Conservation (phyloP, 139 green algal genomes). For the Ettlia oleoabundans region DNA sequence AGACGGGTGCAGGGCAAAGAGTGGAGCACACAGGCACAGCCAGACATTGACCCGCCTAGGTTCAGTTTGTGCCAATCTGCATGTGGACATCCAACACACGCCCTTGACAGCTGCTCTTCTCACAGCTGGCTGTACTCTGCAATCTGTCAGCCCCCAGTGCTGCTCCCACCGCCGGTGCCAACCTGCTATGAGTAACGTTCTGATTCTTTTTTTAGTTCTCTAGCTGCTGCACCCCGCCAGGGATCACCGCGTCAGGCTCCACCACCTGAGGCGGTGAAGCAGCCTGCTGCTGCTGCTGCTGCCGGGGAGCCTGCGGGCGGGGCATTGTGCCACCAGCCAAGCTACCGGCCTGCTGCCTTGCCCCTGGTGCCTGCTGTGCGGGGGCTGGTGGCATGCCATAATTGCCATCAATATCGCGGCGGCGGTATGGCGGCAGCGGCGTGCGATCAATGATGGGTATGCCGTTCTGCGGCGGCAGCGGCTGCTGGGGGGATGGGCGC, state of each 20-base stretch:
- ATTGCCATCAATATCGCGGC: conserved; percentile 6
- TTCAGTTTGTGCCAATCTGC: too few species aligned
- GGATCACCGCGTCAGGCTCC: conserved; percentile 28
- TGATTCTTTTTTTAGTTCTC: too few species aligned
- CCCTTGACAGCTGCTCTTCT: neutral
- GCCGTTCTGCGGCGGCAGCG: conserved; percentile 9
- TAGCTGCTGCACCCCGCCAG: neutral
- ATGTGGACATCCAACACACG: too few species aligned
- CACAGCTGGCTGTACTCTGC: conserved; percentile 19
- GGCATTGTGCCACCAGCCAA: too few species aligned
- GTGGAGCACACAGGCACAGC: too few species aligned
- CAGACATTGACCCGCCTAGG: too few species aligned
- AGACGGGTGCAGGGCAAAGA: too few species aligned
- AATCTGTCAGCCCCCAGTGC: neutral
- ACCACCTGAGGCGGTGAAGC: neutral
- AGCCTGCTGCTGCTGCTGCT: conserved; percentile 5
- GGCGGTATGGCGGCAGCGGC: conserved; percentile 17
- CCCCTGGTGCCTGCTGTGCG: neutral
- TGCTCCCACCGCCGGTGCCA: neutral
- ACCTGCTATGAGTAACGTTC: too few species aligned
- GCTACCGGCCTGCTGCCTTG: too few species aligned
- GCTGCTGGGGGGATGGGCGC: neutral
- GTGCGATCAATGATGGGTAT: conserved; percentile 27
- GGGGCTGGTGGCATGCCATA: neutral
- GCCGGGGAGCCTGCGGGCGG: neutral